Percentiles rank a stretch among this genome's conserved stretches.
phyloP scores from a whole-genome alignment of 768 basidiomycete genomes.

The Trametes cinnabarina region DNA sequence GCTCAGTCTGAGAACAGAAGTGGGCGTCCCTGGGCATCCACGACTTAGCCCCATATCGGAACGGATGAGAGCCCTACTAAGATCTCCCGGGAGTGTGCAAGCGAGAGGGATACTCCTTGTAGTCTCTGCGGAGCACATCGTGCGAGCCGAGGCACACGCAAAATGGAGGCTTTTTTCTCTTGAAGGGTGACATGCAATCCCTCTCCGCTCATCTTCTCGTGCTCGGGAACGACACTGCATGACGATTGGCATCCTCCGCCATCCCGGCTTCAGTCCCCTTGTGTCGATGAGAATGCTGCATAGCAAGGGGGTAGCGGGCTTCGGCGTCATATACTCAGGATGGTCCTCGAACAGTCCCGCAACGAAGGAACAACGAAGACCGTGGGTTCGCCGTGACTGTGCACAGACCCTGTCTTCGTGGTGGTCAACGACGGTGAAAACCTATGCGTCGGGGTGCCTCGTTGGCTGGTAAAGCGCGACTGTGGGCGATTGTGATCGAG shows the following conservation, averaged over 20 bases:
- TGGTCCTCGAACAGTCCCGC: constrained; percentile 36
- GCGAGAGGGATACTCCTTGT: constrained; percentile 78
- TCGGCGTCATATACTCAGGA: constrained; percentile 42
- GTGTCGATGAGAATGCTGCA: constrained; percentile 88
- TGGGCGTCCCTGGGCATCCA: constrained; percentile 49
- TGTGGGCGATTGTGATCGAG: constrained; percentile 86
- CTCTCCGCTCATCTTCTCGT: constrained; percentile 14
- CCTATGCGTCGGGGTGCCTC: constrained; percentile 42
- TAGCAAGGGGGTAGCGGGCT: constrained; percentile 77
- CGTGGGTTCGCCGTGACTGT: constrained; percentile 61
- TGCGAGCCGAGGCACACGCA: constrained; percentile 63
- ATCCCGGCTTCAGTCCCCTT: constrained; percentile 74
- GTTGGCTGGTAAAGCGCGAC: constrained; percentile 40
- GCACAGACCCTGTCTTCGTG: constrained; percentile 79
- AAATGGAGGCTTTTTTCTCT: constrained; percentile 64
- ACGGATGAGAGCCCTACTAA: constrained; percentile 82
- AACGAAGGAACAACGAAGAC: constrained; percentile 60
- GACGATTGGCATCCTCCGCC: constrained; percentile 60
- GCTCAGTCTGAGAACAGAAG: constrained; percentile 39
- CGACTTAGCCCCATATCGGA: constrained; percentile 57
- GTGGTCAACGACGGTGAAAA: constrained; percentile 85
- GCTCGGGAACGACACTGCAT: constrained; percentile 50
- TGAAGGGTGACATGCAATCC: constrained; percentile 48
- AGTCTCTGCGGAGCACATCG: constrained; percentile 91
- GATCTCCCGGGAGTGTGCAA: constrained; percentile 40